A percentile compares a stretch with the other conserved stretches of the same genome.
Conservation (phyloP, 176 grass and related monocot species). For the Hordeum marinum region DNA sequence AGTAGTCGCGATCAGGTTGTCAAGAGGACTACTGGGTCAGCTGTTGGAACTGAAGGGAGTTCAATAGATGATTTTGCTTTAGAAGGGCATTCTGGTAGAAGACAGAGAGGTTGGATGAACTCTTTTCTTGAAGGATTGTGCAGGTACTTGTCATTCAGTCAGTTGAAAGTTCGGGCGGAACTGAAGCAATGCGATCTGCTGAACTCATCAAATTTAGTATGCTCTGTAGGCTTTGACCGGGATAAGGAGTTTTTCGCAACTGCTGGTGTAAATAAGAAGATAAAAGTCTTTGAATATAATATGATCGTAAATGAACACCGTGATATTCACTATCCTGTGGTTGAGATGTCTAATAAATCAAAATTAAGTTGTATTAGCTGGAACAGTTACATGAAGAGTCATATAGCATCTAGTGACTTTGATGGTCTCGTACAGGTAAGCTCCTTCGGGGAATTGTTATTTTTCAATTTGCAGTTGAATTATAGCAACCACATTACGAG, state of each 20-base stretch:
- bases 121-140: constrained; percentile 89
- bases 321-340: constrained; percentile 96
- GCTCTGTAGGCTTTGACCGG: constrained; percentile 90
- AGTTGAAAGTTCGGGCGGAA: constrained; percentile 79
- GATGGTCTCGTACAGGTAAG: constrained; percentile 95
- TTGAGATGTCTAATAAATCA: constrained; percentile 93
- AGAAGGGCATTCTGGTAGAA: constrained; percentile 53
- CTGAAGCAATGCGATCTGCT: constrained; percentile 87
- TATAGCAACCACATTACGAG: neutral
- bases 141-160: constrained; percentile 87
- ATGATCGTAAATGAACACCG: constrained; percentile 87
- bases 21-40: constrained; percentile 42
- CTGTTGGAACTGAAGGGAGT: constrained; percentile 54
- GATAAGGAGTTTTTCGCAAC: constrained; percentile 96
- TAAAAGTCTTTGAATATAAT: constrained; percentile 97
- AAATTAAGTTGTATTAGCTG: constrained; percentile 96
- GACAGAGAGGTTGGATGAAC: constrained; percentile 71
- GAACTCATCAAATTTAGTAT: constrained; percentile 95
- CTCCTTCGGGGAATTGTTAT: neutral
- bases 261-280: constrained; percentile 99
- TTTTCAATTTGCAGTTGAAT: neutral
- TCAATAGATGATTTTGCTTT: constrained; percentile 72
- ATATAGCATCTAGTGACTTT: constrained; percentile 98
- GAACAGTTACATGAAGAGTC: constrained; percentile 95
- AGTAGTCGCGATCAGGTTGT: constrained; percentile 28